phyloP scores from a whole-genome alignment of 2,329 filamentous ascomycete species.

The Zopfia rhizophila region DNA sequence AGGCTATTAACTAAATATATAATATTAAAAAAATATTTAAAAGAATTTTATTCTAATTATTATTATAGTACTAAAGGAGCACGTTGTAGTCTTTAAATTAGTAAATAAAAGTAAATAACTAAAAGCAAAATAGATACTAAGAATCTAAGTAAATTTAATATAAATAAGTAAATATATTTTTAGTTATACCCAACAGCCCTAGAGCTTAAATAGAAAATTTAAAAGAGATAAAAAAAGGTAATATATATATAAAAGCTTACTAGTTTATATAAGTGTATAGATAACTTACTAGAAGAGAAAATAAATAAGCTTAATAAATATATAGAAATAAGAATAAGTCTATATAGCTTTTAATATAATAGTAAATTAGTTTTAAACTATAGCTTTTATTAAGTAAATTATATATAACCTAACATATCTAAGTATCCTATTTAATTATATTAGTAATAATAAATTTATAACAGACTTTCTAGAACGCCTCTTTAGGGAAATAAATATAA shows the following conservation, averaged over 20 bases:
- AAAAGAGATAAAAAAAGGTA: constrained; percentile 19
- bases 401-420: too few species aligned
- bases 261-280: constrained; percentile 20
- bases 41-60: constrained; percentile 11
- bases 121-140: constrained; percentile 14
- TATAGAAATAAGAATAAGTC: constrained; percentile 16
- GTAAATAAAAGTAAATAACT: constrained; percentile 11
- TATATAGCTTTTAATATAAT: constrained; percentile 16
- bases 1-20: too few species aligned
- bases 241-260: constrained; percentile 18
- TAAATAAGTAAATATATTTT: constrained; percentile 17
- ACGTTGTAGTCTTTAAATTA: constrained; percentile 12
- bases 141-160: constrained; percentile 14
- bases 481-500: too few species aligned
- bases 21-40: constrained; percentile 14
- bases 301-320: constrained; percentile 19
- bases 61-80: constrained; percentile 14
- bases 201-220: constrained; percentile 17
- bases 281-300: constrained; percentile 18
- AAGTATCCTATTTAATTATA: too few species aligned
- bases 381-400: too few species aligned
- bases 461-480: too few species aligned
- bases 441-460: too few species aligned
- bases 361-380: too few species aligned
- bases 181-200: constrained; percentile 13